These are phyloP conservation scores for Apophysomyces variabilis DNA, from an alignment of 371 early-diverging fungal species.

Conservation along the genomic window DNA sequence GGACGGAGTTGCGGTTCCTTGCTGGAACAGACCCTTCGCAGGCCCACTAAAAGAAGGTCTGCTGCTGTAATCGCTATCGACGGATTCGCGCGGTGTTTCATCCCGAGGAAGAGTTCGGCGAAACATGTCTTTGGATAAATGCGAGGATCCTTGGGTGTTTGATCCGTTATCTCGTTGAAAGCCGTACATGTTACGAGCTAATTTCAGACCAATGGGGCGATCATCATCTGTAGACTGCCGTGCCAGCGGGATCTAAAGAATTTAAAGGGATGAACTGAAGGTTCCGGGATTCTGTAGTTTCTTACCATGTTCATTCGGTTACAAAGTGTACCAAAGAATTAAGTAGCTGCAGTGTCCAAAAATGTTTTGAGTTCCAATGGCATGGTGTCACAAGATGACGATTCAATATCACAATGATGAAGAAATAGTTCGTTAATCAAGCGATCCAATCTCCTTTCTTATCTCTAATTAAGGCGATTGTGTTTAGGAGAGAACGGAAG, in stretches of 20 bases:
- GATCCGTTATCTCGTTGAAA: slow-evolving; percentile 11
- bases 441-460: slow-evolving; percentile 3
- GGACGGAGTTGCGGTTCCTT: slow-evolving; percentile 9
- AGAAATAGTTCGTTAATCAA: not conserved
- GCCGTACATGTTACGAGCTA: slow-evolving; percentile 19
- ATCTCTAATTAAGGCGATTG: not conserved
- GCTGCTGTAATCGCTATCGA: slow-evolving; percentile 15
- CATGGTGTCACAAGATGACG: not conserved
- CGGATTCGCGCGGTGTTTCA: slow-evolving; percentile 10
- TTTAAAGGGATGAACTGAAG: not conserved
- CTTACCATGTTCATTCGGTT: not conserved
- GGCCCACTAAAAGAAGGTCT: slow-evolving; percentile 7
- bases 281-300: not conserved
- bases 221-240: slow-evolving; percentile 30
- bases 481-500: not conserved
- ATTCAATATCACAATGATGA: not conserved
- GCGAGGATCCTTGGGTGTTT: not conserved
- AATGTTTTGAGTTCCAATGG: slow-evolving; percentile 1
- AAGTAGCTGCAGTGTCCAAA: not conserved
- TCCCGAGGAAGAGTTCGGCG: not conserved
- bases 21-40: slow-evolving; percentile 6
- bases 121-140: not conserved
- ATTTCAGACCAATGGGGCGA: slow-evolving; percentile 30
- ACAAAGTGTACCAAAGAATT: not conserved
- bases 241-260: slow-evolving; percentile 24